Percentiles rank a stretch among this genome's conserved stretches.
Conservation (phyloP, 805 yeast genomes). For the Lipomyces chichibuensis region DNA sequence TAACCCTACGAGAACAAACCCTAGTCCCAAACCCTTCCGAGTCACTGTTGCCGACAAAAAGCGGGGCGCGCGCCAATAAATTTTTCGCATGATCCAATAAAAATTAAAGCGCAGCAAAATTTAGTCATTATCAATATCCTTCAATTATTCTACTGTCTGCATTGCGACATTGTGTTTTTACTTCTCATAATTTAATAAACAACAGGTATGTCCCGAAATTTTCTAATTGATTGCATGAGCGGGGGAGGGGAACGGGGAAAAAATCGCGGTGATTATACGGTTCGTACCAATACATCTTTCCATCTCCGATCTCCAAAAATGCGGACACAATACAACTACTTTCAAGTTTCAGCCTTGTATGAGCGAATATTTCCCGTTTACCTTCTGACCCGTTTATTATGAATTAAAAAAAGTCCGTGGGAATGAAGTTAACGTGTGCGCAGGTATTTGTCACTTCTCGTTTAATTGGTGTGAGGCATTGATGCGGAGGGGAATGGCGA, state of each 20-base stretch:
- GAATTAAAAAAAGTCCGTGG: background rate
- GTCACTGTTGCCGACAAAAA: too few relatives aligned
- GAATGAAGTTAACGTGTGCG: background rate
- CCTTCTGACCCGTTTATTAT: background rate
- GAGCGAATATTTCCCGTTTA: constrained; percentile 12
- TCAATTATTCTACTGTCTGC: too few relatives aligned
- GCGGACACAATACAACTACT: constrained; percentile 25
- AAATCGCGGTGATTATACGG: constrained; percentile 20
- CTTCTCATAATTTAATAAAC: background rate
- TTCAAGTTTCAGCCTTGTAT: constrained; percentile 37
- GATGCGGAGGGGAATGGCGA: constrained; percentile 5
- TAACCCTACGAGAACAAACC: too few relatives aligned
- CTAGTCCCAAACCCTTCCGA: too few relatives aligned
- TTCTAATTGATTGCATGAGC: background rate
- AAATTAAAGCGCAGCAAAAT: too few relatives aligned
- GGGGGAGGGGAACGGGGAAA: background rate
- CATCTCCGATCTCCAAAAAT: constrained; percentile 20
- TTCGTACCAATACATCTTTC: constrained; percentile 21
- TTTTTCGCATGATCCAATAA: too few relatives aligned
- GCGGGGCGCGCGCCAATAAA: too few relatives aligned
- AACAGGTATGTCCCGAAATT: background rate
- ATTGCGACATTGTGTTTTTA: too few relatives aligned
- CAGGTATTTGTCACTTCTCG: constrained; percentile 1
- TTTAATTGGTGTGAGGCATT: background rate
- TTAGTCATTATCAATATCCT: too few relatives aligned